Conservation (phyloP, 768 basidiomycete genomes). For the Hericium erinaceus region DNA sequence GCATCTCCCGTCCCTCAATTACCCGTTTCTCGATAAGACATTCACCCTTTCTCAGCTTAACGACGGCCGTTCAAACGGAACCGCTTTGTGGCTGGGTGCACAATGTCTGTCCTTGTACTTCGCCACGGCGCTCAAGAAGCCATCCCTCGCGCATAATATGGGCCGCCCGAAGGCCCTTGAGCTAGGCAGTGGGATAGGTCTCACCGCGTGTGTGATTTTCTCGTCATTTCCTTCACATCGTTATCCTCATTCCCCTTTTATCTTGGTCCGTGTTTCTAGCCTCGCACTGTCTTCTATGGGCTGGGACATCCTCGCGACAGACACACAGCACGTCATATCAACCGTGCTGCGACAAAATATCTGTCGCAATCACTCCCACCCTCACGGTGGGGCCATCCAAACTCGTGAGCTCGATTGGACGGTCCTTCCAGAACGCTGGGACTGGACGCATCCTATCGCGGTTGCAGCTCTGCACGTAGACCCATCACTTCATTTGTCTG, state of each 20-base stretch:
- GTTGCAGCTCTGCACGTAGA: slow-evolving; percentile 21
- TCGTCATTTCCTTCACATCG: slow-evolving; percentile 1
- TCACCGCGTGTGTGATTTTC: slow-evolving; percentile 50
- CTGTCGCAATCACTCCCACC: slow-evolving; percentile 32
- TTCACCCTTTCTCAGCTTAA: slow-evolving; percentile 49
- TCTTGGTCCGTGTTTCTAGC: slow-evolving; percentile 21
- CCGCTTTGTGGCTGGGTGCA: slow-evolving; percentile 76
- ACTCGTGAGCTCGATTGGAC: slow-evolving; percentile 68
- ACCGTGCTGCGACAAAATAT: slow-evolving; percentile 61
- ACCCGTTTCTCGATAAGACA: slow-evolving; percentile 27
- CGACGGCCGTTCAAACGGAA: slow-evolving; percentile 65
- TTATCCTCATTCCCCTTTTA: slow-evolving; percentile 1
- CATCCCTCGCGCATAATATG: slow-evolving; percentile 3
- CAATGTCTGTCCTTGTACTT: slow-evolving; percentile 67
- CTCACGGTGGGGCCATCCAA: slow-evolving; percentile 37
- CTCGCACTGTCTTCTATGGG: slow-evolving; percentile 60
- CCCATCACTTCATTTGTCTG: not conserved
- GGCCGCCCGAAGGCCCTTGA: slow-evolving; percentile 47
- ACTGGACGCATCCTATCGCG: slow-evolving; percentile 33
- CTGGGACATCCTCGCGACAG: slow-evolving; percentile 72
- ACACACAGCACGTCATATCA: slow-evolving; percentile 52
- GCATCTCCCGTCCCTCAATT: slow-evolving; percentile 40
- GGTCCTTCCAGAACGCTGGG: slow-evolving; percentile 43
- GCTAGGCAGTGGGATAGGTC: slow-evolving; percentile 76
- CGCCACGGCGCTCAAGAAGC: slow-evolving; percentile 27